Base-by-base conservation (phyloP, 1,139 yeast genomes). In the Pneumocystis jirovecii region DNA sequence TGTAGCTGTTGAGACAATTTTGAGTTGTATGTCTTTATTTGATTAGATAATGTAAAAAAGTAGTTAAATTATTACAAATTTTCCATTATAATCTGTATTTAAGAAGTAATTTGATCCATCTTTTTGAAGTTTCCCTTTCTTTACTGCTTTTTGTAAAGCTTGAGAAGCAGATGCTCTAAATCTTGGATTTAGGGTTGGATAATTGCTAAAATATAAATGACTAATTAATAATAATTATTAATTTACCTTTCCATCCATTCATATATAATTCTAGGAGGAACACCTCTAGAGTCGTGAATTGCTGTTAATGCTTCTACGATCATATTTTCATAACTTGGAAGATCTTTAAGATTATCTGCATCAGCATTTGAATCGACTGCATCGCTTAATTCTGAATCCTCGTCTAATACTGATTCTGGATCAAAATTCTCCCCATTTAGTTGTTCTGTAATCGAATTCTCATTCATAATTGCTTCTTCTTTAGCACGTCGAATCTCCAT, bases 401-500 rank as follows among this genome's bases (percentile, higher is more conserved):
- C 62, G 59, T 35, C 64, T 19, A 62, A 31, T 19, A 62, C n/a
- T 35, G 45, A 62, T 15, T 61, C 40, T 44, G 62, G 40, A 19
- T 35, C 60, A 25, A 31, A 29, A 57, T 31, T 12, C 8, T 40
- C 60, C 15, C 39, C 62, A 10, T 57, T 31, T 44, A n/a, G 39
- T 17, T 40, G 61, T 8, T 39, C 40, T 31, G 57, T 50, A 50
- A 50, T 25, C 2, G 57, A 50, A 50, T 50, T 50, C 21, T 50
- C 57, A 50, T 50, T 50, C 57, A 50, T 50, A 29, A 59, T 45
- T 19, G 66, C 66, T n/a, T 40, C 62, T 62, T 64, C 63, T 25
- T 67, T 67, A 35, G 60, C 62, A n/a, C 50, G 60, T 25, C 61
- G 66, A 12, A 63, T 65, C 25, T 65, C 61, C 12, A 64, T 64